A percentile compares a stretch with the other conserved stretches of the same genome.
phyloP scores from a whole-genome alignment of 805 yeast genomes.

The Metschnikowia santaceciliae region DNA sequence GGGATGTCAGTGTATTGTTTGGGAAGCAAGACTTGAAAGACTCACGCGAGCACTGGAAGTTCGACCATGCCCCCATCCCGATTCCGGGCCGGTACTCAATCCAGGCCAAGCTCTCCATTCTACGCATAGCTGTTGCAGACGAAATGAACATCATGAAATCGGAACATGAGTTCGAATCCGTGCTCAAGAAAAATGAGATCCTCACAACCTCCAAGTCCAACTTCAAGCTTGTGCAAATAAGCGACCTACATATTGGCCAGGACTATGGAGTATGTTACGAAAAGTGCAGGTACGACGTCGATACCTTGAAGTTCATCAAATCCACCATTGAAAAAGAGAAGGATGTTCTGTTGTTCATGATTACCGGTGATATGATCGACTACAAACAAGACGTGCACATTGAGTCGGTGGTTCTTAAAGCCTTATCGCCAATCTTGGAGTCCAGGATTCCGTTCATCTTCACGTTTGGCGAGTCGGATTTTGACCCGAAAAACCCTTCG shows the following conservation, averaged over 20 bases:
- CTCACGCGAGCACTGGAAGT: conserved; percentile 24
- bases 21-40: conserved; percentile 31
- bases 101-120: conserved; percentile 21
- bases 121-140: conserved; percentile 17
- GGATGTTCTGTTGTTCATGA: conserved; percentile 32
- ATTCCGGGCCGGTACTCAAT: conserved; percentile 15
- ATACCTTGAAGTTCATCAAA: conserved; percentile 30
- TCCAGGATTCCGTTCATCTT: conserved; percentile 29
- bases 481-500: conserved; percentile 5
- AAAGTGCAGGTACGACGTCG: conserved; percentile 25
- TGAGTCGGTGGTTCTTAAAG: conserved; percentile 29
- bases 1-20: conserved; percentile 27
- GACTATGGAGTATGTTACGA: conserved; percentile 22
- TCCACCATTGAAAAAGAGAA: conserved; percentile 24
- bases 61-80: conserved; percentile 15
- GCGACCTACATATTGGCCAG: conserved; percentile 39
- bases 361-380: conserved; percentile 41
- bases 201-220: conserved; percentile 16
- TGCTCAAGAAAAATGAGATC: conserved; percentile 15
- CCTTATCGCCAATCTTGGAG: conserved; percentile 31
- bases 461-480: conserved; percentile 39
- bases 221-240: conserved; percentile 34
- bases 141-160: conserved; percentile 10
- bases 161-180: conserved; percentile 13
- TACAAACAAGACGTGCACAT: conserved; percentile 22